Evolutionary conservation across 495 filamentous ascomycete species (phyloP).

Genomic region (Zalerion maritima): DNA sequence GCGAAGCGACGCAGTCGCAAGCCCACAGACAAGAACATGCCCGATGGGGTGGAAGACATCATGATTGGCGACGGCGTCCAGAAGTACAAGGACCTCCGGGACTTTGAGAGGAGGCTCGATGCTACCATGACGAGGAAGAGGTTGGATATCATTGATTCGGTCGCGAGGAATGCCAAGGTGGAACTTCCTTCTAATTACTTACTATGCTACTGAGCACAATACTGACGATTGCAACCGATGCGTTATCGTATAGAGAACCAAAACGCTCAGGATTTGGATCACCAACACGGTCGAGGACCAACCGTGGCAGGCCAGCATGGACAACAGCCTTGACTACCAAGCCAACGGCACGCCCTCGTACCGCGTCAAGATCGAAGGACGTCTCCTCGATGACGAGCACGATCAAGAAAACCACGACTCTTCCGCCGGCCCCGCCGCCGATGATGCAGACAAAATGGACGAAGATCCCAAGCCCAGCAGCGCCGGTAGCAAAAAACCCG

Average conservation of each 20-base stretch:
- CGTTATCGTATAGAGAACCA: constrained; percentile 39
- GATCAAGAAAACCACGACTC: constrained; percentile 41
- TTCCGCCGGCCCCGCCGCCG: constrained; percentile 17
- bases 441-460: constrained; percentile 45
- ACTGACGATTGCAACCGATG: constrained; percentile 4
- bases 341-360: constrained; percentile 57
- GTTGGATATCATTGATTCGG: constrained; percentile 74
- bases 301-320: constrained; percentile 64
- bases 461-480: constrained; percentile 35
- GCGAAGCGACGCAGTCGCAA: constrained; percentile 68
- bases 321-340: constrained; percentile 61
- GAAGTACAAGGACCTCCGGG: constrained; percentile 69
- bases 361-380: constrained; percentile 83
- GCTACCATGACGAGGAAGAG: constrained; percentile 91
- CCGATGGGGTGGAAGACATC: constrained; percentile 67
- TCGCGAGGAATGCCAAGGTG: constrained; percentile 63
- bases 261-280: constrained; percentile 85
- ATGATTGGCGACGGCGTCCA: constrained; percentile 63
- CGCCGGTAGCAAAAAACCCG: constrained; percentile 21
- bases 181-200: constrained; percentile 4
- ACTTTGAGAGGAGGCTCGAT: constrained; percentile 79
- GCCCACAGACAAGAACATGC: constrained; percentile 88
- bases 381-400: constrained; percentile 65
- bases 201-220: not conserved
- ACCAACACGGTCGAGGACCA: constrained; percentile 92